phyloP scores from a whole-genome alignment of 768 basidiomycete genomes.

The Melanogaster broomeanus region DNA sequence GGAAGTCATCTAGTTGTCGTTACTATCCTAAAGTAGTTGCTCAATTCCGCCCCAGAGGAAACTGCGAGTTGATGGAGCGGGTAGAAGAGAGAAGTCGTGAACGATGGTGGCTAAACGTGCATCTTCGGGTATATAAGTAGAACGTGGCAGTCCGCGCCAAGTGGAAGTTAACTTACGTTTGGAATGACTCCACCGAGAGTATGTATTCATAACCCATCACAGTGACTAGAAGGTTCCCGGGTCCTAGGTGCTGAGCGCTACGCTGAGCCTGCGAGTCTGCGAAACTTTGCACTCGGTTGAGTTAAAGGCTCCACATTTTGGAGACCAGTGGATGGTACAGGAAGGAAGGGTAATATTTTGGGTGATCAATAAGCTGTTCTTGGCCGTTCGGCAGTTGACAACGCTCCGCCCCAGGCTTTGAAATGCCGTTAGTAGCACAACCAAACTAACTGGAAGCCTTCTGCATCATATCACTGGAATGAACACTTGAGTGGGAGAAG shows the following conservation, averaged over 20 bases:
- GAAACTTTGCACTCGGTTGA: neutral
- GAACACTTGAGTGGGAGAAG: too few relatives aligned
- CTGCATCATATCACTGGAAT: too few relatives aligned
- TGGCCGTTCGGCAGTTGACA: too few relatives aligned
- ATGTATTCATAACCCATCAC: neutral
- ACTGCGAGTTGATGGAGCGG: conserved; percentile 1
- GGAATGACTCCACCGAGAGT: too few relatives aligned
- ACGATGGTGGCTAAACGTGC: neutral
- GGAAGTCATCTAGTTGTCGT: conserved; percentile 9
- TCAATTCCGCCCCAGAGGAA: neutral
- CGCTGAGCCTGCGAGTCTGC: neutral
- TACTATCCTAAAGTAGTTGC: neutral
- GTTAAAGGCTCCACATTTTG: neutral
- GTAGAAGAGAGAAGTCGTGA: neutral
- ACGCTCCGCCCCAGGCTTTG: too few relatives aligned
- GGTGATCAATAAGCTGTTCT: too few relatives aligned
- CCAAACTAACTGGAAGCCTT: too few relatives aligned
- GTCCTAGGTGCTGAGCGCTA: neutral
- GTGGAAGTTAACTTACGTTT: neutral
- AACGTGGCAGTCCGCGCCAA: neutral
- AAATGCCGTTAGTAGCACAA: too few relatives aligned
- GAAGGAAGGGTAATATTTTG: neutral
- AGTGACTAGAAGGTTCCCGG: neutral
- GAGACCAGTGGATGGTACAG: neutral
- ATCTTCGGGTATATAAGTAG: neutral